A percentile compares a stretch with the other conserved stretches of the same genome.
phyloP scores from a whole-genome alignment of 257 asterid genomes.

The Henckelia pumila region DNA sequence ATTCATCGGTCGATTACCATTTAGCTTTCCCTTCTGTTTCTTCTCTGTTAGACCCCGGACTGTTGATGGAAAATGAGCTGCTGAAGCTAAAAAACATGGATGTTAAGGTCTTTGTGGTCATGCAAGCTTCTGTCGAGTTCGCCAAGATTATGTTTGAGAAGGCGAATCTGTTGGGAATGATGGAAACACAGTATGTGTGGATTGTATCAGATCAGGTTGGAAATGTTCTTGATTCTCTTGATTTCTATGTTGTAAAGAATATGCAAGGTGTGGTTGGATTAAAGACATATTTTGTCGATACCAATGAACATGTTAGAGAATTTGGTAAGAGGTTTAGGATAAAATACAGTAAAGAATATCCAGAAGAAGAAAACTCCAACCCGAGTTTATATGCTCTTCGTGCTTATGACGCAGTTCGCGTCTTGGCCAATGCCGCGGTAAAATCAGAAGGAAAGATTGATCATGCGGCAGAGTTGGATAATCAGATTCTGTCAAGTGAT shows the following conservation, averaged over 20 bases:
- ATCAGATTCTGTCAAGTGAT: conserved; percentile 19
- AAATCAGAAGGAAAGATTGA: conserved; percentile 14
- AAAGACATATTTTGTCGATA: conserved; percentile 29
- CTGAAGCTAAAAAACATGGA: conserved; percentile 28
- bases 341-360: conserved; percentile 36
- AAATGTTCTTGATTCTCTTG: conserved; percentile 49
- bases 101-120: conserved; percentile 35
- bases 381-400: conserved; percentile 46
- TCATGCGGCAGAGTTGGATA: conserved; percentile 17
- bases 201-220: conserved; percentile 47
- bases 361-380: conserved; percentile 40
- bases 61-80: conserved; percentile 30
- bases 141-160: conserved; percentile 38
- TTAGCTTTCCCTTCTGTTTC: conserved; percentile 33
- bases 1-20: conserved; percentile 32
- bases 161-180: conserved; percentile 49
- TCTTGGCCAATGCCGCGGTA: conserved; percentile 33
- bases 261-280: conserved; percentile 70
- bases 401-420: conserved; percentile 53
- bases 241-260: conserved; percentile 29
- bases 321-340: conserved; percentile 40
- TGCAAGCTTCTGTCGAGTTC: conserved; percentile 46
- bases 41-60: conserved; percentile 24
- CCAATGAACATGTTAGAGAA: conserved; percentile 19
- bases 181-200: conserved; percentile 61